Evolutionary conservation across 176 grass and related monocot species (phyloP), one percentile per base, ranked within the genome.

Genomic region (Areca catechu): DNA sequence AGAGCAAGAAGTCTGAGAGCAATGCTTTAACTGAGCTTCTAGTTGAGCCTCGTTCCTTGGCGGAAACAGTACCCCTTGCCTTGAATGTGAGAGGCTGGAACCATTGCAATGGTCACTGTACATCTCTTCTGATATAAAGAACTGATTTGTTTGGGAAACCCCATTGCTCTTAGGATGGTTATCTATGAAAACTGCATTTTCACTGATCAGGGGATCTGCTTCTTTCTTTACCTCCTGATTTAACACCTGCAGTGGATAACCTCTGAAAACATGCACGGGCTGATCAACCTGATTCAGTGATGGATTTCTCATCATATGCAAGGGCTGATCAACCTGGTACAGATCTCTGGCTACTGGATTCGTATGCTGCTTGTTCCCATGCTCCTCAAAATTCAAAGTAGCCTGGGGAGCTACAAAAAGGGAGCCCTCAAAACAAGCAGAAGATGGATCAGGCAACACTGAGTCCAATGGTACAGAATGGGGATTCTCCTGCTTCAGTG

Each of bases 351-450:
- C n/a, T 22, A 61, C 74, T 21, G 70, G 22, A 62, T 60, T 60
- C 58, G 37, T 71, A 50, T 27, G 48, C 12, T 17, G 16, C 71
- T 48, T 73, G 67, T 63, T 82, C 55, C 50, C 72, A 67, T 63
- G 66, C 22, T 74, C 72, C 55, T 76, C 64, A 58, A 85, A 90
- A 56, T 60, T 77, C 20, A 76, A 56, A 18, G 60, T 74, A 62
- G 82, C 69, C 56, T 75, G 59, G 55, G 82, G 70, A 6, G 75
- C 62, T 71, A 78, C 25, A 69, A 49, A 22, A 37, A n/a, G 56
- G 53, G 63, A 67, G 53, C 82, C 75, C 52, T 75, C 75, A 51
- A 79, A 86, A 86, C 79, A 67, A 78, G 82, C 62, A 54, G 75
- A 71, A 3, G 71, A 73, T 51, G 78, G 79, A 74, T 82, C 79